Conservation (phyloP, 2,329 filamentous ascomycete species). For the Cryphonectria parasitica region DNA sequence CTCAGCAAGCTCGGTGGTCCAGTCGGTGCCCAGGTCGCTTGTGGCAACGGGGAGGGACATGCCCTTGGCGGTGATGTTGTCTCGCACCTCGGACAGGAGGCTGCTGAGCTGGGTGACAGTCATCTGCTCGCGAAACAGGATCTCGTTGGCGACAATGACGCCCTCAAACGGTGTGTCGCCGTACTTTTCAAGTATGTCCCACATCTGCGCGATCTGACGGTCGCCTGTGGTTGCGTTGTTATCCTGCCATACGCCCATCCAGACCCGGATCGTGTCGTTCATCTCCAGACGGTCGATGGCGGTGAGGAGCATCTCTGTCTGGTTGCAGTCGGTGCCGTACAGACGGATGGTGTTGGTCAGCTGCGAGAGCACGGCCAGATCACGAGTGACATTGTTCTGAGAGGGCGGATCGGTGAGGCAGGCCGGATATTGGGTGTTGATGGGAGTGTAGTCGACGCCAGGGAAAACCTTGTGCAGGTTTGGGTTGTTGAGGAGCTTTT, state of each 20-base stretch:
- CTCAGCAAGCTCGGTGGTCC: constrained; percentile 70
- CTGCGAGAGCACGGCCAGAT: constrained; percentile 87
- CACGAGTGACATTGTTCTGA: constrained; percentile 92
- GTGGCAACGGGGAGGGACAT: constrained; percentile 80
- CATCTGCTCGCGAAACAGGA: constrained; percentile 77
- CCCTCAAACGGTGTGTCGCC: constrained; percentile 73
- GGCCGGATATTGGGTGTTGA: constrained; percentile 87
- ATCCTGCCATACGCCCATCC: constrained; percentile 94
- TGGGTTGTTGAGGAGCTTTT: constrained; percentile 77
- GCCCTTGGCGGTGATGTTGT: constrained; percentile 69
- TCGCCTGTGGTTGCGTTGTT: constrained; percentile 80
- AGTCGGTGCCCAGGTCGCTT: constrained; percentile 87
- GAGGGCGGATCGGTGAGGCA: constrained; percentile 78
- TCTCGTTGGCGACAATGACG: constrained; percentile 82
- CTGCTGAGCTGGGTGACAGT: constrained; percentile 64
- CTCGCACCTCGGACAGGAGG: constrained; percentile 69
- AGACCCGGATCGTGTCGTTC: constrained; percentile 77
- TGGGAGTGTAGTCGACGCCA: constrained; percentile 92
- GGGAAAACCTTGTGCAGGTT: constrained; percentile 92
- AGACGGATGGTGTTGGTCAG: constrained; percentile 85
- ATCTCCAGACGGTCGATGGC: constrained; percentile 76
- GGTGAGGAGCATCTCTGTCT: constrained; percentile 90
- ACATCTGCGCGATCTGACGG: constrained; percentile 83
- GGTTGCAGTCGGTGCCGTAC: constrained; percentile 97
- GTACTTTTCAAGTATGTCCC: constrained; percentile 75